Conservation (phyloP, 2,329 filamentous ascomycete genomes). For the Cordyceps cateniannulata region DNA sequence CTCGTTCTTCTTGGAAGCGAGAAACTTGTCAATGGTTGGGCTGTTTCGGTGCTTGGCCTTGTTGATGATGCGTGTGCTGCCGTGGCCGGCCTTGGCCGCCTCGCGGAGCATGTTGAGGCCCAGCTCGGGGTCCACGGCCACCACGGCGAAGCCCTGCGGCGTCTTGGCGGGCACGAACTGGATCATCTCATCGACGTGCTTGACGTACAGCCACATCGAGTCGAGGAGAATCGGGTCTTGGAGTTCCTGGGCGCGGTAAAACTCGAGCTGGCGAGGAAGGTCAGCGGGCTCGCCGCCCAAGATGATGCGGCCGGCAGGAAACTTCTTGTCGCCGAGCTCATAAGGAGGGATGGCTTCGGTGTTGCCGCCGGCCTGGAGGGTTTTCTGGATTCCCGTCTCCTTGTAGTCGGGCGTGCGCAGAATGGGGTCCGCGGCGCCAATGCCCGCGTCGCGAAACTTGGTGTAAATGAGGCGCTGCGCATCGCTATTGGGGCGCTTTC, state of each 20-base stretch:
- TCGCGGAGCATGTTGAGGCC: neutral
- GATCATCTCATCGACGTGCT: slow-evolving; percentile 28
- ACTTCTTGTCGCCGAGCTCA: neutral
- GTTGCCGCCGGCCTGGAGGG: neutral
- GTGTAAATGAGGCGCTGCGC: neutral
- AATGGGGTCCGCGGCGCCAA: neutral
- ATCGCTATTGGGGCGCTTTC: neutral
- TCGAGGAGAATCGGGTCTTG: slow-evolving; percentile 26
- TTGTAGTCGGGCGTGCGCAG: neutral
- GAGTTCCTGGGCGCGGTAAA: slow-evolving; percentile 20
- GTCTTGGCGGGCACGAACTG: slow-evolving; percentile 13
- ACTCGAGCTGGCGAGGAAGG: neutral
- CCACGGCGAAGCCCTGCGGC: neutral
- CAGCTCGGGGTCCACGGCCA: neutral
- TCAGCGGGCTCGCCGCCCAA: neutral
- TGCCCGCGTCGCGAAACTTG: neutral
- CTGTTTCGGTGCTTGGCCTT: neutral
- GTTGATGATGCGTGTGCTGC: neutral
- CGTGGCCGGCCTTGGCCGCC: neutral
- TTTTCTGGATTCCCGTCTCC: neutral
- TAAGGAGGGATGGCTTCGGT: neutral
- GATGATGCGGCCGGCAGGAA: neutral
- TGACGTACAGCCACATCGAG: slow-evolving; percentile 23
- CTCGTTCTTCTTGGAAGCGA: neutral
- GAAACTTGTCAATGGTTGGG: neutral